These are phyloP conservation scores for Backusella parvicylindrica DNA, from an alignment of 192 early-diverging fungal genomes.

Conservation along the genomic window DNA sequence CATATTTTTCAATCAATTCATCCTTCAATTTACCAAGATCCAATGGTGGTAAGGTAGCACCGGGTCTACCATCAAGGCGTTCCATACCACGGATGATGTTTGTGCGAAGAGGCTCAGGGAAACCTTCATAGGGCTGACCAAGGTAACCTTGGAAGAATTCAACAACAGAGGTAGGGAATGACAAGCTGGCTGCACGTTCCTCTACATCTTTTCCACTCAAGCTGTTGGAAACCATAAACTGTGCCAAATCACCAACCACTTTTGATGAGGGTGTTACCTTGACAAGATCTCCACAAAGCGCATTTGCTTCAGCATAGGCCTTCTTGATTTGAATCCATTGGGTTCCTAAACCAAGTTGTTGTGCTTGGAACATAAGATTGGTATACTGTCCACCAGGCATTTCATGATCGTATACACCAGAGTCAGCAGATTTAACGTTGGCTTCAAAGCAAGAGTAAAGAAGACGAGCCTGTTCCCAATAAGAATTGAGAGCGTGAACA, in stretches of 20 bases:
- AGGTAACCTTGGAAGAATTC: slow-evolving; percentile 97
- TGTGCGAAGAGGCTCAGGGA: slow-evolving; percentile 83
- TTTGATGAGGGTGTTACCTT: slow-evolving; percentile 98
- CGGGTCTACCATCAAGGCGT: slow-evolving; percentile 82
- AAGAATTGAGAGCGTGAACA: slow-evolving; percentile 80
- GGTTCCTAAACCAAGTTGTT: slow-evolving; percentile 90
- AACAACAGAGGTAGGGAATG: slow-evolving; percentile 91
- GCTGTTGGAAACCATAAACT: slow-evolving; percentile 94
- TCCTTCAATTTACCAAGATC: slow-evolving; percentile 71
- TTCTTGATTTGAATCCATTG: slow-evolving; percentile 91
- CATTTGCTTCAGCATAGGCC: slow-evolving; percentile 89
- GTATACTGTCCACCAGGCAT: slow-evolving; percentile 99
- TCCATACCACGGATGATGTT: slow-evolving; percentile 74
- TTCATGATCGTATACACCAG: slow-evolving; percentile 92
- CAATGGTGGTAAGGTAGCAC: slow-evolving; percentile 72
- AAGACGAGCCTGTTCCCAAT: slow-evolving; percentile 95
- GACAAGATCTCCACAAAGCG: slow-evolving; percentile 90
- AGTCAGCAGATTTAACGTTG: slow-evolving; percentile 82
- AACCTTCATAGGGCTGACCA: slow-evolving; percentile 91
- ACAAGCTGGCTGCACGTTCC: slow-evolving; percentile 69
- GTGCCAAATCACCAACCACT: slow-evolving; percentile 96
- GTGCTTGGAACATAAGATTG: slow-evolving; percentile 95
- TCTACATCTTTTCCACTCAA: slow-evolving; percentile 70
- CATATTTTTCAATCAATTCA: slow-evolving; percentile 79
- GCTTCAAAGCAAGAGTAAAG: slow-evolving; percentile 96